phyloP scores from a whole-genome alignment of 2,329 filamentous ascomycete species.

The Clonostachys sp. region DNA sequence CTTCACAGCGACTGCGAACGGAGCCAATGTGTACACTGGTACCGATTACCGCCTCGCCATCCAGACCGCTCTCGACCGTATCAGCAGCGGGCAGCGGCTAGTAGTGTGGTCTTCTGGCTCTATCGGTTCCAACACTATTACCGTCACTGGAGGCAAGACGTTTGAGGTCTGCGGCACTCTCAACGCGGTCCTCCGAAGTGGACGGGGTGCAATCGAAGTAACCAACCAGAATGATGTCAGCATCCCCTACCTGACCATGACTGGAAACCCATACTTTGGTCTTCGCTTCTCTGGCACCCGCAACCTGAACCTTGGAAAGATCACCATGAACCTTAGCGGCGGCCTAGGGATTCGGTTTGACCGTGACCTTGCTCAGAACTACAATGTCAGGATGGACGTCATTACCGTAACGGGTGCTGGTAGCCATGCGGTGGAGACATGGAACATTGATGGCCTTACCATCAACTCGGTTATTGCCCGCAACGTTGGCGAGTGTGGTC shows the following conservation, averaged over 20 bases:
- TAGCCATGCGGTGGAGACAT: constrained; percentile 2
- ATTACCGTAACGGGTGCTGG: constrained; percentile 1
- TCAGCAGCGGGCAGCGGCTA: neutral
- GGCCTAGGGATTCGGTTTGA: constrained; percentile 3
- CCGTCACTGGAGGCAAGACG: constrained; percentile 1
- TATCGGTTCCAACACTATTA: neutral
- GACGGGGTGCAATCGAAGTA: neutral
- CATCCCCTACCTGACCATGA: constrained; percentile 2
- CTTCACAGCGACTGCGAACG: neutral
- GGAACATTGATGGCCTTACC: constrained; percentile 1
- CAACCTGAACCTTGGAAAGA: constrained; percentile 2
- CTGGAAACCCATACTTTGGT: constrained; percentile 3
- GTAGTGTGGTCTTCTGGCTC: neutral
- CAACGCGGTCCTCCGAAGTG: neutral
- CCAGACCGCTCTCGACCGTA: constrained; percentile 1
- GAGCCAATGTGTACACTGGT: constrained; percentile 1
- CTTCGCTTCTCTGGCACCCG: neutral
- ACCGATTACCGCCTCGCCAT: constrained; percentile 2
- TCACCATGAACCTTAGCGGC: constrained; percentile 2
- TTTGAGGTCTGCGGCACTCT: constrained; percentile 3
- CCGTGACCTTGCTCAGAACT: constrained; percentile 1
- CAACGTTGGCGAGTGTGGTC: constrained; percentile 1
- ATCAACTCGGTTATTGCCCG: constrained; percentile 1
- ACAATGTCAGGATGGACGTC: neutral
- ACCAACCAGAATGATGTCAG: neutral